Evolutionary conservation across 2,329 filamentous ascomycete species (phyloP).

Genomic region (Pseudonectria buxi): DNA sequence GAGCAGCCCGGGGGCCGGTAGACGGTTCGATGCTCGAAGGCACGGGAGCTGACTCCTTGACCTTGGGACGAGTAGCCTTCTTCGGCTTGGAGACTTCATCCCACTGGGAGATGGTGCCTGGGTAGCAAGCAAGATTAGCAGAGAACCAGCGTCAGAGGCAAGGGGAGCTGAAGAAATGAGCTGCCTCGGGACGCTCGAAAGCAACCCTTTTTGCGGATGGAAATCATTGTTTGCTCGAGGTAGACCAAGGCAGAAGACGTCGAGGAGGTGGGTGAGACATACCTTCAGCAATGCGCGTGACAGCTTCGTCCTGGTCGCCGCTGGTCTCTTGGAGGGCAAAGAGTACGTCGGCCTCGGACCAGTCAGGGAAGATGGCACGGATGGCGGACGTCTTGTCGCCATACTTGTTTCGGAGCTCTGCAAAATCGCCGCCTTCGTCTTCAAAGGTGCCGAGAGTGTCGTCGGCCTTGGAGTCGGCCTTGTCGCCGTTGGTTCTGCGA

Average conservation of each 20-base stretch:
- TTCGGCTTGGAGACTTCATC: slow-evolving; percentile 75
- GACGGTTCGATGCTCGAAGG: slow-evolving; percentile 42
- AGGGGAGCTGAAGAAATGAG: slow-evolving; percentile 2
- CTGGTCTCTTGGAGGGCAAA: slow-evolving; percentile 86
- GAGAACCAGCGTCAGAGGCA: slow-evolving; percentile 3
- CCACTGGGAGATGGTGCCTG: slow-evolving; percentile 77
- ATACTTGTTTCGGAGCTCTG: slow-evolving; percentile 87
- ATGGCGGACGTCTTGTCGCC: slow-evolving; percentile 70
- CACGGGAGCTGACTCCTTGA: slow-evolving; percentile 53
- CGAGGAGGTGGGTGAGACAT: slow-evolving; percentile 22
- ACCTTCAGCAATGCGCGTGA: slow-evolving; percentile 77
- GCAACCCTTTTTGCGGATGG: neutral
- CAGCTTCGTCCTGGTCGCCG: slow-evolving; percentile 67
- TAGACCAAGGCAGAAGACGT: neutral
- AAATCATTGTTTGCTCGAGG: neutral
- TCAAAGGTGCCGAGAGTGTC: slow-evolving; percentile 54
- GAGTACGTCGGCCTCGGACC: slow-evolving; percentile 91
- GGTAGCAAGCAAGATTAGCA: slow-evolving; percentile 22
- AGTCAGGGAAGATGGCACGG: slow-evolving; percentile 90
- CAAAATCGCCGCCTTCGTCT: slow-evolving; percentile 79
- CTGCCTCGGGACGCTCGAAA: neutral
- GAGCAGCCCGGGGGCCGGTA: slow-evolving; percentile 40
- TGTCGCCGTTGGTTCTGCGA: slow-evolving; percentile 70
- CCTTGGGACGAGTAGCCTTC: slow-evolving; percentile 70
- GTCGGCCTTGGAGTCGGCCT: slow-evolving; percentile 47